Percentiles rank a stretch among this genome's conserved stretches.
Conservation (phyloP, 257 asterid species). For the Marsdenia floribunda region DNA sequence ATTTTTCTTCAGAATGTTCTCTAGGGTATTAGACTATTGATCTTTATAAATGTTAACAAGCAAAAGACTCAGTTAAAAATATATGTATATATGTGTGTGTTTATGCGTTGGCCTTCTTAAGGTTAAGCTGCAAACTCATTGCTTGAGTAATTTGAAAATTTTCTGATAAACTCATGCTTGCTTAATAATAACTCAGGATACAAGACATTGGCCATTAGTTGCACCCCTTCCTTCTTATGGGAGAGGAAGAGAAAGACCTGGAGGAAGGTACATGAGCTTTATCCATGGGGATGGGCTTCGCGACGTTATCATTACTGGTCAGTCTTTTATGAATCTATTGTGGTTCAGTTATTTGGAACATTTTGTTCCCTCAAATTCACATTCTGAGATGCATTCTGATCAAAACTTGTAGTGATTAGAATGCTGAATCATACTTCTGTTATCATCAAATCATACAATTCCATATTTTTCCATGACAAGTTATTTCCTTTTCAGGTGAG, state of each 20-base stretch:
- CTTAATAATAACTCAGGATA: slow-evolving; percentile 42
- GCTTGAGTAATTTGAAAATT: too few species aligned
- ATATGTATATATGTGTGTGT: neutral
- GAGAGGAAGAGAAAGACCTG: slow-evolving; percentile 93
- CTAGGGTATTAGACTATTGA: neutral
- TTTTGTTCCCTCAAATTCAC: neutral
- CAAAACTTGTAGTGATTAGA: neutral
- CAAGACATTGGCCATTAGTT: slow-evolving; percentile 64
- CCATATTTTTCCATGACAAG: neutral
- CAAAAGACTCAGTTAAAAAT: neutral
- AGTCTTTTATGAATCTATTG: slow-evolving; percentile 8
- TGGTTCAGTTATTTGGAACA: neutral
- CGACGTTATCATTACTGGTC: slow-evolving; percentile 90
- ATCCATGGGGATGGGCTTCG: slow-evolving; percentile 84
- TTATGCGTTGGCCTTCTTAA: neutral
- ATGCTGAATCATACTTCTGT: neutral
- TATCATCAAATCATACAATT: neutral
- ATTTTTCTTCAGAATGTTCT: neutral
- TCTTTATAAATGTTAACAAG: neutral
- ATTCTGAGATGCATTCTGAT: too few species aligned
- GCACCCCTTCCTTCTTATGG: slow-evolving; percentile 93
- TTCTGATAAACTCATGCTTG: neutral
- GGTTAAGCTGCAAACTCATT: neutral
- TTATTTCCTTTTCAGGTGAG: slow-evolving; percentile 47
- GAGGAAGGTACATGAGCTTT: slow-evolving; percentile 88